Evolutionary conservation across 148 eudicot genomes (phyloP), one percentile per base, ranked within the genome.

Genomic region (Chenopodium formosanum): DNA sequence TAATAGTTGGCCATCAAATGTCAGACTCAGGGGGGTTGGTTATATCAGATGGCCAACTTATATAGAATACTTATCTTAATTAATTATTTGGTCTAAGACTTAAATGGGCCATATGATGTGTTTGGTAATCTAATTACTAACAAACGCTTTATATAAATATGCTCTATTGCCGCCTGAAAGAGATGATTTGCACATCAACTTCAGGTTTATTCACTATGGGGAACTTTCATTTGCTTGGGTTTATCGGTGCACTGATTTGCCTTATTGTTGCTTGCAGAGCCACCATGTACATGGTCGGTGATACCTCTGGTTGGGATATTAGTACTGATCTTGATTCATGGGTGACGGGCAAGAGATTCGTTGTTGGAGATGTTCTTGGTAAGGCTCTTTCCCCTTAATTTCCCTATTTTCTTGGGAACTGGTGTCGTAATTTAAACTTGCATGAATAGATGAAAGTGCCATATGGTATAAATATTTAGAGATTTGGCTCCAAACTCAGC

Each of bases 221-320:
- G 25, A 62, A 25, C 66, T 7, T 46, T 23, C 50, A 47, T 40
- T 31, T 85, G 79, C 82, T 81, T 46, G 87, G 53, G n/a, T 65
- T 81, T 77, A 23, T 81, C 16, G 84, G 84, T 7, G 64, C 80
- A 27, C 75, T 86, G 65, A 67, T 89, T 20, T 80, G 85, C 44
- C 84, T 83, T 27, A 63, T 81, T 22, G 53, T 79, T 62, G 87
- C 89, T 75, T 87, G 90, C 82, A 84, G 82, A 9, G 97, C 91
- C 20, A 87, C 93, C 67, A 34, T 82, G 37, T 92, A 95, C 88
- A 90, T 75, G 1, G 94, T 95, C 1, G 98, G 98, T 0, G 98
- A 89, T 50, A 89, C 63, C 48, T 70, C 92, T 0, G 98, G 98
- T 66, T 95, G 98, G 98, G 98, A 95, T 87, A 86, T 95, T 17